Evolutionary conservation across 768 basidiomycete genomes (phyloP).

Genomic region (Collybiopsis luxurians): DNA sequence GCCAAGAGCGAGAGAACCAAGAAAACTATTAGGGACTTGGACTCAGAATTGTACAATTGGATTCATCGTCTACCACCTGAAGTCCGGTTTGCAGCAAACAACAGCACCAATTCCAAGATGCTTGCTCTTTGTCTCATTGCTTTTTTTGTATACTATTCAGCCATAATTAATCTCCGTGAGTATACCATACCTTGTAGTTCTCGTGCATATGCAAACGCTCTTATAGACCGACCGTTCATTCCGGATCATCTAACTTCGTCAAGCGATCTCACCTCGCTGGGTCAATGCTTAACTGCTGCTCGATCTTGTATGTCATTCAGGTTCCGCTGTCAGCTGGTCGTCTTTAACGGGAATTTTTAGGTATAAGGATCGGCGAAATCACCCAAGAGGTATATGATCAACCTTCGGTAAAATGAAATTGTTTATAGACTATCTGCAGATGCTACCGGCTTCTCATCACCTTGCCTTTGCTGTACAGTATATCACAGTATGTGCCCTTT

Average conservation of each 20-base stretch:
- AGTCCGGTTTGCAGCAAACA: slow-evolving; percentile 12
- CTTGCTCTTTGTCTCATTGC: slow-evolving; percentile 15
- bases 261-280: slow-evolving; percentile 12
- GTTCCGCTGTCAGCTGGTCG: too few relatives aligned
- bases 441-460: slow-evolving; percentile 17
- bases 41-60: slow-evolving; percentile 14
- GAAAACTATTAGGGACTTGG: slow-evolving; percentile 7
- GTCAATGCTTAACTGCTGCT: slow-evolving; percentile 15
- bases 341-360: not conserved
- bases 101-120: slow-evolving; percentile 11
- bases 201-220: not conserved
- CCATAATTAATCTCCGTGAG: slow-evolving; percentile 18
- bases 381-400: slow-evolving; percentile 12
- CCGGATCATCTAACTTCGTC: slow-evolving; percentile 12
- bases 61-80: slow-evolving; percentile 10
- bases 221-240: slow-evolving; percentile 17
- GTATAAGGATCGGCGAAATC: slow-evolving; percentile 17
- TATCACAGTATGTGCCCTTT: slow-evolving; percentile 11
- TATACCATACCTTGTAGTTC: not conserved
- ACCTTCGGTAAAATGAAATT: not conserved
- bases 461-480: slow-evolving; percentile 19
- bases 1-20: slow-evolving; percentile 7
- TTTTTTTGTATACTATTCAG: slow-evolving; percentile 17
- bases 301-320: slow-evolving; percentile 12
- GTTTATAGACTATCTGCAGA: not conserved